phyloP scores from a whole-genome alignment of 2,329 filamentous ascomycete species.

The Decorospora gaudefroyi region DNA sequence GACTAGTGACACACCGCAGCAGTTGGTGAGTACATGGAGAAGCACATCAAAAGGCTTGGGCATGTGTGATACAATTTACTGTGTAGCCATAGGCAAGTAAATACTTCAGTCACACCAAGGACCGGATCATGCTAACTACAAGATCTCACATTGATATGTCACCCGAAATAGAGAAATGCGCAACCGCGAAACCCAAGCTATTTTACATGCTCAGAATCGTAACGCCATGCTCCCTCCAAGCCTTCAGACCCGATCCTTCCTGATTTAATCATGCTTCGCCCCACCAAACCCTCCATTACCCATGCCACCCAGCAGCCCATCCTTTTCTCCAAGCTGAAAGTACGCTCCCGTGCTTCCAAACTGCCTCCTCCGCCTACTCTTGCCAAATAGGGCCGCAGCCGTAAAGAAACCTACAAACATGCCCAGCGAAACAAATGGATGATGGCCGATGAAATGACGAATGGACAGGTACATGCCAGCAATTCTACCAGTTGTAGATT shows the following conservation, averaged over 20 bases:
- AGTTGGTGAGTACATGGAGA: not conserved
- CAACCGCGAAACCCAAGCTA: constrained; percentile 11
- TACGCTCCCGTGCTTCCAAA: constrained; percentile 62
- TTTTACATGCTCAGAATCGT: constrained; percentile 13
- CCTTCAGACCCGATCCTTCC: not conserved
- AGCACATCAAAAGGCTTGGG: constrained; percentile 2
- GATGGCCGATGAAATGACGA: constrained; percentile 48
- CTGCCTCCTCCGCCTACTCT: constrained; percentile 42
- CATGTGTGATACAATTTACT: not conserved
- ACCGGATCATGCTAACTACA: not conserved
- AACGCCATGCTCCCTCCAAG: constrained; percentile 4
- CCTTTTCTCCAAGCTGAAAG: constrained; percentile 70
- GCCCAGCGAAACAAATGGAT: constrained; percentile 56
- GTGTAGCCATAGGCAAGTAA: not conserved
- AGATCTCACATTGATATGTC: not conserved
- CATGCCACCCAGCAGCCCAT: constrained; percentile 61
- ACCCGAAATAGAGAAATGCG: not conserved
- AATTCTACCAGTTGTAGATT: constrained; percentile 74
- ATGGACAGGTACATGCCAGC: constrained; percentile 67
- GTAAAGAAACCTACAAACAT: constrained; percentile 63
- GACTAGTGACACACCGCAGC: constrained; percentile 1
- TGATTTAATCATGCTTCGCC: constrained; percentile 40
- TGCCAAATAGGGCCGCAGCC: constrained; percentile 49
- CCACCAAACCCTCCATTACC: constrained; percentile 54
- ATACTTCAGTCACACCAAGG: not conserved